Base-by-base conservation (phyloP, 1,139 yeast species). In the Suhomyces coccinellae region DNA sequence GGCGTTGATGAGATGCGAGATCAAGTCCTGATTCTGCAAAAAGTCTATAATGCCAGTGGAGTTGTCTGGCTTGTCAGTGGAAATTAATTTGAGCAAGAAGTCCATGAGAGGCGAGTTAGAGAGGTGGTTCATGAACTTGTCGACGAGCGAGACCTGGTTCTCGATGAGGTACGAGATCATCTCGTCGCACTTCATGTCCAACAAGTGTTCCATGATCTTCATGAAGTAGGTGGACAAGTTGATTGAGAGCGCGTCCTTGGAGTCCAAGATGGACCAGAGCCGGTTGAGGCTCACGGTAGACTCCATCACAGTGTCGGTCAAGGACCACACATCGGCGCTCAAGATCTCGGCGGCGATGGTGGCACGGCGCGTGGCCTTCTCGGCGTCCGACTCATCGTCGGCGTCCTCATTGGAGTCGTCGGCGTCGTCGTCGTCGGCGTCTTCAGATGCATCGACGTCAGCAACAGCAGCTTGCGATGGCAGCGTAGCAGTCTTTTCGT, bases 241-340 rank as follows among this genome's bases (percentile, higher is more conserved):
- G 53, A 89, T 87, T 33, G 90, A 82, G 45, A 91, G 69, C 1
- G 93, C 72, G n/a, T 56, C 56, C 34, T 57, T 63, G 14, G 66
- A 48, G 43, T 88, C 96, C 51, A 93, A 74, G 17, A 91, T 74
- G 22, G 80, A 67, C 99, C 99, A 93, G 44, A 93, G 70, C 57
- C 77, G 81, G 49, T 80, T 80, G 52, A 95, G 66, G 41, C 87
- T 74, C 15, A 73, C 75, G 3, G 80, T 73, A 48, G 83, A 80
- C 56, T 87, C 95, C 85, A 93, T 85, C 41, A 93, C 84, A 0
- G 96, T 84, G 56, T 93, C 97, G 4, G 97, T 87, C 32, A 95
- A 75, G 4, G 96, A 87, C 97, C 97, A 93, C 7, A 90, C 95
- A 60, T 93, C 98, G 4, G 95, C 90, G 45, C 93, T 82, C 36